Conservation (phyloP, 75 land plant genomes). For the Picea glauca region DNA sequence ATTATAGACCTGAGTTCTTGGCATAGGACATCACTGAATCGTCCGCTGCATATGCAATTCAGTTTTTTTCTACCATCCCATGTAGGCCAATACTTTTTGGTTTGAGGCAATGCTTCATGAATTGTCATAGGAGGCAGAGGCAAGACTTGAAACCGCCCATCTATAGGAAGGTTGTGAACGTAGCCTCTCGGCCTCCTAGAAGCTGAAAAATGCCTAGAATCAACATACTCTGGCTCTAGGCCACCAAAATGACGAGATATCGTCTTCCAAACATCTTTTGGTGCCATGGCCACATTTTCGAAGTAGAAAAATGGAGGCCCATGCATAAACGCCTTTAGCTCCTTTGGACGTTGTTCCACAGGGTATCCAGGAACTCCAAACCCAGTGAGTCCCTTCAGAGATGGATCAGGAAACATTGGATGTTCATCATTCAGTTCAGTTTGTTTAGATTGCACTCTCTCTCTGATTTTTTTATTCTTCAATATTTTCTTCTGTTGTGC, state of each 20-base stretch:
- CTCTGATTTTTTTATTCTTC: not conserved
- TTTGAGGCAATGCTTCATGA: conserved; percentile 51
- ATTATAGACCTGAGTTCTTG: conserved; percentile 24
- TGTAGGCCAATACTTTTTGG: conserved; percentile 59
- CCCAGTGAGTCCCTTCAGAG: conserved; percentile 4
- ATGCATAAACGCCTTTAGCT: conserved; percentile 1
- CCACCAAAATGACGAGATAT: conserved; percentile 56
- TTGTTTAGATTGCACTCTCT: not conserved
- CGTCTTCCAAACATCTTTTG: conserved; percentile 69
- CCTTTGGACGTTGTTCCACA: not conserved
- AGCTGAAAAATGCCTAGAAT: conserved; percentile 67
- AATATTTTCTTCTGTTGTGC: too few species aligned
- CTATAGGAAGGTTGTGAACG: conserved; percentile 72
- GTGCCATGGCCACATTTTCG: conserved; percentile 80
- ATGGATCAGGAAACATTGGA: not conserved
- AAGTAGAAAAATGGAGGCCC: conserved; percentile 84
- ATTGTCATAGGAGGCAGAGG: conserved; percentile 69
- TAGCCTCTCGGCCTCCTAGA: conserved; percentile 67
- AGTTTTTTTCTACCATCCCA: conserved; percentile 68
- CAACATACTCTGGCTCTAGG: conserved; percentile 75
- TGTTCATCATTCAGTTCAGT: not conserved
- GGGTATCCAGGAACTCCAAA: conserved; percentile 15
- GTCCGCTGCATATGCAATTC: conserved; percentile 43
- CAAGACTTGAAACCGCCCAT: conserved; percentile 39
- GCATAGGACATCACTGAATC: conserved; percentile 20